A percentile compares a stretch with the other conserved stretches of the same genome.
phyloP scores from a whole-genome alignment of 176 grass and related monocot species.

The Carex parvula region DNA sequence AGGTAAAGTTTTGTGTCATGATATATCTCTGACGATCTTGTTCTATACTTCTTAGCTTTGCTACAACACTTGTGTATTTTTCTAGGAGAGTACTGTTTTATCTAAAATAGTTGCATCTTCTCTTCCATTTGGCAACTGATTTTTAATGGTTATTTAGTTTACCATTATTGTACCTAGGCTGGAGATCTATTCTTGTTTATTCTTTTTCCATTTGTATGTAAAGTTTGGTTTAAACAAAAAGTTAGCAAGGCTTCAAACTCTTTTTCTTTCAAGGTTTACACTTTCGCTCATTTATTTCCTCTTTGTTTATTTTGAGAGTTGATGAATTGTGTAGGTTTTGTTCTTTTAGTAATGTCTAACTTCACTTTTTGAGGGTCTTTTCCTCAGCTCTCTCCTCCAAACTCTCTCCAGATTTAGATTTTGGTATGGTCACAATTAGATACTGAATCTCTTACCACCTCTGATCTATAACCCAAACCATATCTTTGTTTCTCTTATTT shows the following conservation, averaged over 20 bases:
- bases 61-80: slow-evolving; percentile 11
- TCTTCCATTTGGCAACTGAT: slow-evolving; percentile 13
- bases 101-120: slow-evolving; percentile 21
- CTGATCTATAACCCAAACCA: slow-evolving; percentile 26
- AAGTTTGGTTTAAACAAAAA: slow-evolving; percentile 27
- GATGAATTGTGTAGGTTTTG: slow-evolving; percentile 17
- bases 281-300: slow-evolving; percentile 7
- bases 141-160: slow-evolving; percentile 28
- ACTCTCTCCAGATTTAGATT: slow-evolving; percentile 20
- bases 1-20: slow-evolving; percentile 23
- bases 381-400: slow-evolving; percentile 6
- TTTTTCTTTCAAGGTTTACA: slow-evolving; percentile 14
- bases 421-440: slow-evolving; percentile 6
- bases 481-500: not conserved
- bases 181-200: slow-evolving; percentile 31
- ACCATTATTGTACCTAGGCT: slow-evolving; percentile 31
- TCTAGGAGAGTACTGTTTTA: slow-evolving; percentile 23
- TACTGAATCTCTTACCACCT: slow-evolving; percentile 10
- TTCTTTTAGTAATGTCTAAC: slow-evolving; percentile 31
- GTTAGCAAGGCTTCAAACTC: slow-evolving; percentile 8
- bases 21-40: not conserved
- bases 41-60: slow-evolving; percentile 6
- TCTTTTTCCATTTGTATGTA: slow-evolving; percentile 40
- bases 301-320: slow-evolving; percentile 16
- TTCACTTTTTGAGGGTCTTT: slow-evolving; percentile 25